phyloP scores from a whole-genome alignment of 2,329 filamentous ascomycete species.

The Penicillium digitatum region DNA sequence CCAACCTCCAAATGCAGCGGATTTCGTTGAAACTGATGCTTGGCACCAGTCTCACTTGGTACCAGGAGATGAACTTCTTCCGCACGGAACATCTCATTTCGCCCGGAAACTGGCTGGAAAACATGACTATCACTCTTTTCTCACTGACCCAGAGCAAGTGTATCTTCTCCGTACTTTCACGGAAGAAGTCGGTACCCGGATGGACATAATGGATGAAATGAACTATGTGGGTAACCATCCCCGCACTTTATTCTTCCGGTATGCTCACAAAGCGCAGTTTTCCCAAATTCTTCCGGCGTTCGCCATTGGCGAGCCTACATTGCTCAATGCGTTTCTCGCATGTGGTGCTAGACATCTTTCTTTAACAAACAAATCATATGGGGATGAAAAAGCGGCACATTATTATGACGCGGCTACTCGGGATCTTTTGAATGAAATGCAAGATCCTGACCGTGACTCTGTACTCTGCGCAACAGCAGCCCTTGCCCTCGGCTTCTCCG shows the following conservation, averaged over 20 bases:
- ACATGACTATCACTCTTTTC: conserved; percentile 55
- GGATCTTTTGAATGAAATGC: conserved; percentile 68
- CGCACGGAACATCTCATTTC: conserved; percentile 32
- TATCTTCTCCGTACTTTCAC: conserved; percentile 91
- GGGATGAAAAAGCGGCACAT: conserved; percentile 70
- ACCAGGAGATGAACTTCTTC: conserved; percentile 24
- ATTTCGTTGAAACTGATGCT: conserved; percentile 27
- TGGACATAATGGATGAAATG: conserved; percentile 82
- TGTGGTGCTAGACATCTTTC: conserved; percentile 81
- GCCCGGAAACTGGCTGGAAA: conserved; percentile 41
- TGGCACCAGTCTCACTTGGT: conserved; percentile 24
- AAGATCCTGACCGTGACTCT: conserved; percentile 80
- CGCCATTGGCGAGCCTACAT: conserved; percentile 76
- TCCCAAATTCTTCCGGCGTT: conserved; percentile 78
- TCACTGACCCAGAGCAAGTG: conserved; percentile 72
- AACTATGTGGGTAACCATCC: conserved; percentile 58
- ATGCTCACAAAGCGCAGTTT: conserved; percentile 51
- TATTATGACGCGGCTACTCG: conserved; percentile 86
- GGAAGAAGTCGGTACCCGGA: conserved; percentile 86
- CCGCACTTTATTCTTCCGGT: background rate
- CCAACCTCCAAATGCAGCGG: conserved; percentile 33
- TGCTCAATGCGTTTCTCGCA: conserved; percentile 81
- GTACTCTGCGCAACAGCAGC: conserved; percentile 82
- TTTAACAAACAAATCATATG: conserved; percentile 64
- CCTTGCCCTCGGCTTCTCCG: conserved; percentile 85